Evolutionary conservation across 1,284 basidiomycete genomes (phyloP), one percentile per base, ranked within the genome.

Genomic region (Irpex sp.): DNA sequence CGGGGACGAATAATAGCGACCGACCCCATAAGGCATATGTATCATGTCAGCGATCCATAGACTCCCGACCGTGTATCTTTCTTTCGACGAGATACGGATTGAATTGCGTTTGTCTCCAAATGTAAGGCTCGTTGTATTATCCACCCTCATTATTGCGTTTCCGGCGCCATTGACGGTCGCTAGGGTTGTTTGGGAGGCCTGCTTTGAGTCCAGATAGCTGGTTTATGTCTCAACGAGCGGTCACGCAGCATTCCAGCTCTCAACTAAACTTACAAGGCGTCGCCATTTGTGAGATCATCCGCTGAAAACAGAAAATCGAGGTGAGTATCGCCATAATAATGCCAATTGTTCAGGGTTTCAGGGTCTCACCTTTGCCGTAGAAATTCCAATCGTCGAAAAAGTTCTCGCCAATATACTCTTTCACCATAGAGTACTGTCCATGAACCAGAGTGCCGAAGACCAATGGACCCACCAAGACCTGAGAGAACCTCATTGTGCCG

Each of bases 131-230:
- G 85, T 78, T 21, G 82, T 82, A 71, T 91, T 89, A 75, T 92
- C 90, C 13, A 91, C 88, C 70, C 82, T 82, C 72, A 92, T 88
- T 70, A 93, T 85, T 1, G 89, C 89, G 64, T 86, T 87, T 5
- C 81, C 78, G 0, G 83, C 70, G 66, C 85, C 80, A 62, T 82
- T 80, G n/a, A 91, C 82, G 70, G 82, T 91, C 1, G 89, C 85
- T 36, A 92, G 83, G 59, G 82, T 76, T 61, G 78, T 74, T 37
- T 81, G 76, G 48, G 76, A 72, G 1, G 85, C 86, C 19, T 79
- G 77, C 31, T 76, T 73, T 2, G 81, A 77, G 3, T 83, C 82
- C 58, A 89, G 80, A 70, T 85, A 91, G 63, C 85, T 88, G 64
- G 38, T 47, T n/a, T 58, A 15, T 49, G 8, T 34, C 47, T 48